These are phyloP conservation scores for Suhomyces prunicola DNA, from an alignment of 805 yeast genomes.

Conservation along the genomic window DNA sequence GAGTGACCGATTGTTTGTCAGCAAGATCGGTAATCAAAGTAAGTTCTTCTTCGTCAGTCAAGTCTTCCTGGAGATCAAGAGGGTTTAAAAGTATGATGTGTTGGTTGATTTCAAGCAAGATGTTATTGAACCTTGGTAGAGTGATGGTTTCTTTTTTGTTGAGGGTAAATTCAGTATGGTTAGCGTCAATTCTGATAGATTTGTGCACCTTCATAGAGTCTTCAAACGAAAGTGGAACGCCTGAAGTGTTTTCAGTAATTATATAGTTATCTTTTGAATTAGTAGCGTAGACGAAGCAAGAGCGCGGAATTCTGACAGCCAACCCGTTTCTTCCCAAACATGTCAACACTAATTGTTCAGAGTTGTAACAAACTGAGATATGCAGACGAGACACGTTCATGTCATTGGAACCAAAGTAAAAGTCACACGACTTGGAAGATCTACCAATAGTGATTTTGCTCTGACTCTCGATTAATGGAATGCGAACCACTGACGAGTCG, in stretches of 20 bases:
- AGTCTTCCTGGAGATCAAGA: constrained; percentile 39
- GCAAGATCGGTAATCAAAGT: constrained; percentile 1
- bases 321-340: constrained; percentile 87
- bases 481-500: constrained; percentile 26
- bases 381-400: constrained; percentile 69
- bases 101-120: constrained; percentile 71
- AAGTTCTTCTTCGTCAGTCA: constrained; percentile 43
- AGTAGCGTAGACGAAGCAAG: constrained; percentile 30
- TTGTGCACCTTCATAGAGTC: constrained; percentile 19
- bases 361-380: constrained; percentile 46
- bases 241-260: constrained; percentile 20
- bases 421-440: constrained; percentile 59
- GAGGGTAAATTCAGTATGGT: constrained; percentile 54
- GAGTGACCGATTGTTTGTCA: constrained; percentile 2
- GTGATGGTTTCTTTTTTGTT: constrained; percentile 59
- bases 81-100: constrained; percentile 53
- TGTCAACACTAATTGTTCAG: constrained; percentile 47
- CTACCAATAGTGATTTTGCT: constrained; percentile 55
- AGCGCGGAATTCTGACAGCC: constrained; percentile 58
- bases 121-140: constrained; percentile 60
- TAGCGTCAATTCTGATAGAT: constrained; percentile 39
- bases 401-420: constrained; percentile 44
- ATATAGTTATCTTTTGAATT: constrained; percentile 17
- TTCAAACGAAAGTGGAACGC: constrained; percentile 17
- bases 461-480: constrained; percentile 41